Conservation (phyloP, 2,329 filamentous ascomycete genomes). For the Diaporthe amygdali region DNA sequence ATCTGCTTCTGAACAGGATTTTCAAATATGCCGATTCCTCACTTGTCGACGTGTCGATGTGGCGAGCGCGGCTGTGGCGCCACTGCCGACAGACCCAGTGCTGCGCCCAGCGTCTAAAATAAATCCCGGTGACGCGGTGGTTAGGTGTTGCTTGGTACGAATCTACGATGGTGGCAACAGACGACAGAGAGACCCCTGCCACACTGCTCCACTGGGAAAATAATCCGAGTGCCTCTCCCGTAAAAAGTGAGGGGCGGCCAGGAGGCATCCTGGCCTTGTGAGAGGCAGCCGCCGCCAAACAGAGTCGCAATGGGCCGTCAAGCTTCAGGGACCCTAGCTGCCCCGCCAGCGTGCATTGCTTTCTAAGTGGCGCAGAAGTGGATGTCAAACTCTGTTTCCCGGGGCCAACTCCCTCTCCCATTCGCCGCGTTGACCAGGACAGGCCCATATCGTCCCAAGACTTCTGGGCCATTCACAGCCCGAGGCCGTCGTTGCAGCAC, state of each 20-base stretch:
- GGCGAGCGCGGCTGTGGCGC: slow-evolving; percentile 11
- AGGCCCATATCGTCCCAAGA: neutral
- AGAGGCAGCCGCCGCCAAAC: slow-evolving; percentile 1
- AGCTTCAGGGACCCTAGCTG: neutral
- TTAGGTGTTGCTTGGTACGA: neutral
- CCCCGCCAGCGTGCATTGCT: slow-evolving; percentile 1
- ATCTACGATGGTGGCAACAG: neutral
- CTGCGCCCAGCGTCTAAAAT: neutral
- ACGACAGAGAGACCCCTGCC: neutral
- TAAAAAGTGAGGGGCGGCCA: too few species aligned
- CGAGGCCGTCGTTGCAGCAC: neutral
- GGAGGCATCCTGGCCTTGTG: neutral
- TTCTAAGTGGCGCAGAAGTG: neutral
- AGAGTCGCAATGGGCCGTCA: neutral
- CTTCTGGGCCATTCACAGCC: slow-evolving; percentile 18
- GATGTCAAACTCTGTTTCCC: neutral
- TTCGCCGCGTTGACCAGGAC: slow-evolving; percentile 9
- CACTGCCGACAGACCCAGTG: neutral
- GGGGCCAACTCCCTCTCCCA: neutral
- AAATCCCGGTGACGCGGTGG: neutral
- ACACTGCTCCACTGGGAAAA: neutral
- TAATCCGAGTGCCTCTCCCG: neutral
- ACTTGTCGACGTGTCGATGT: neutral
- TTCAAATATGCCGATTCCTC: neutral
- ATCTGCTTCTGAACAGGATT: neutral